phyloP scores from a whole-genome alignment of 495 filamentous ascomycete species.

The Melanomma pulvis-pyrius region DNA sequence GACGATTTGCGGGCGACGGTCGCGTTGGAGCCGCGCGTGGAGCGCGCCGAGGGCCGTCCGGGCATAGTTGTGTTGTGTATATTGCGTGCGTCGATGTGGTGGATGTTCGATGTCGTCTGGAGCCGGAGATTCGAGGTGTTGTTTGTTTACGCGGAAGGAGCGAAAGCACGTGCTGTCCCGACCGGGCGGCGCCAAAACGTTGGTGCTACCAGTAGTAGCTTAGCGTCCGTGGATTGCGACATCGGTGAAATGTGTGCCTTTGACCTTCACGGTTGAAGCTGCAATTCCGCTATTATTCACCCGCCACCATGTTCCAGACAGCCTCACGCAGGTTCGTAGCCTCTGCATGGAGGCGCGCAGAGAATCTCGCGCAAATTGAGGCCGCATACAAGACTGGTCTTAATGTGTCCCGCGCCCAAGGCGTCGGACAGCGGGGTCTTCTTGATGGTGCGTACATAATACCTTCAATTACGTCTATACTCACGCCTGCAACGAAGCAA shows the following conservation, averaged over 20 bases:
- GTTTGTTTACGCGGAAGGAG: slow-evolving; percentile 1
- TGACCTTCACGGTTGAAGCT: not conserved
- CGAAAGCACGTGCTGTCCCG: slow-evolving; percentile 15
- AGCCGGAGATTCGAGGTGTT: not conserved
- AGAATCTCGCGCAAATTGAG: slow-evolving; percentile 33
- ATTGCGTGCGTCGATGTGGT: slow-evolving; percentile 2
- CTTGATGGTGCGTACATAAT: slow-evolving; percentile 68
- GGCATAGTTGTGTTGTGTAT: slow-evolving; percentile 42
- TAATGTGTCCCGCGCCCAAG: slow-evolving; percentile 72
- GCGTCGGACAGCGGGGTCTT: slow-evolving; percentile 73
- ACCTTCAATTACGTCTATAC: not conserved
- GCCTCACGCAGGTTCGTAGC: slow-evolving; percentile 60
- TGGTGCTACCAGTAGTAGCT: too few relatives aligned
- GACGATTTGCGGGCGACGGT: slow-evolving; percentile 45
- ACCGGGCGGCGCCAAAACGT: not conserved
- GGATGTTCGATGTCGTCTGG: slow-evolving; percentile 13
- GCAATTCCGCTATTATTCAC: not conserved
- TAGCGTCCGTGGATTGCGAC: slow-evolving; percentile 11
- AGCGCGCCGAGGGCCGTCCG: slow-evolving; percentile 44
- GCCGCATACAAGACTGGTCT: slow-evolving; percentile 26
- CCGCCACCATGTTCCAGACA: slow-evolving; percentile 57
- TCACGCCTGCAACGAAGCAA: slow-evolving; percentile 59
- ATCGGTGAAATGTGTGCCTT: slow-evolving; percentile 5
- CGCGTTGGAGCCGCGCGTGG: slow-evolving; percentile 28
- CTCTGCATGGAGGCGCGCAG: slow-evolving; percentile 55